phyloP scores from a whole-genome alignment of 2,329 filamentous ascomycete species.

The Diaporthe velutina region DNA sequence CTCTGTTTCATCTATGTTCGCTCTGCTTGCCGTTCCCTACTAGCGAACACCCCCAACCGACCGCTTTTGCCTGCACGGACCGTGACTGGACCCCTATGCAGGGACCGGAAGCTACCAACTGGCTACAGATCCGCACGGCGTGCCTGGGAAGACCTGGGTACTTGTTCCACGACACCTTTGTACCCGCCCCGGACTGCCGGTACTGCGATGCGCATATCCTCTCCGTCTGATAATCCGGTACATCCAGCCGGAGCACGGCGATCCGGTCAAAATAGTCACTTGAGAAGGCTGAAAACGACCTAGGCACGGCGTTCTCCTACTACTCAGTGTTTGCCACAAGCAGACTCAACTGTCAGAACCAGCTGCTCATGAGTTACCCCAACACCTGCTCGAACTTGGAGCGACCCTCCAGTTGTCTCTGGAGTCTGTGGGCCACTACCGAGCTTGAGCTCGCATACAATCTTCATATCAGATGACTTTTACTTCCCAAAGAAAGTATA shows the following conservation, averaged over 20 bases:
- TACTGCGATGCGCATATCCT: not conserved
- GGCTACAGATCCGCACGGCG: not conserved
- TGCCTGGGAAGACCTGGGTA: not conserved
- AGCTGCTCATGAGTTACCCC: not conserved
- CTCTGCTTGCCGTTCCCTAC: conserved; percentile 18
- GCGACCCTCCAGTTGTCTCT: not conserved
- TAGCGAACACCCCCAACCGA: conserved; percentile 6
- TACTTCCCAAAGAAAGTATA: not conserved
- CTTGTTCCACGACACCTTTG: conserved; percentile 8
- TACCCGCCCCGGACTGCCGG: conserved; percentile 15
- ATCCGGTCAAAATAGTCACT: not conserved
- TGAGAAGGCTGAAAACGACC: not conserved
- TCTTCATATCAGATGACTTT: not conserved
- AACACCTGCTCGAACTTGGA: not conserved
- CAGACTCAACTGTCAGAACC: not conserved
- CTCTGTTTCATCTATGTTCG: conserved; percentile 30
- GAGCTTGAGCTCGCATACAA: not conserved
- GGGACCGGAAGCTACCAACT: conserved; percentile 17
- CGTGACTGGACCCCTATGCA: conserved; percentile 25
- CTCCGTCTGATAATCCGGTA: conserved; percentile 17
- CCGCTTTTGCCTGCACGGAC: conserved; percentile 20
- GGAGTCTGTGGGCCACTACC: not conserved
- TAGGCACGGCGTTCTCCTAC: not conserved
- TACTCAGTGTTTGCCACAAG: not conserved
- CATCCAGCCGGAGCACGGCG: not conserved